Evolutionary conservation across 202 grass and related monocot genomes (phyloP), one percentile per base, ranked within the genome.

Genomic region (Eragrostis tef): DNA sequence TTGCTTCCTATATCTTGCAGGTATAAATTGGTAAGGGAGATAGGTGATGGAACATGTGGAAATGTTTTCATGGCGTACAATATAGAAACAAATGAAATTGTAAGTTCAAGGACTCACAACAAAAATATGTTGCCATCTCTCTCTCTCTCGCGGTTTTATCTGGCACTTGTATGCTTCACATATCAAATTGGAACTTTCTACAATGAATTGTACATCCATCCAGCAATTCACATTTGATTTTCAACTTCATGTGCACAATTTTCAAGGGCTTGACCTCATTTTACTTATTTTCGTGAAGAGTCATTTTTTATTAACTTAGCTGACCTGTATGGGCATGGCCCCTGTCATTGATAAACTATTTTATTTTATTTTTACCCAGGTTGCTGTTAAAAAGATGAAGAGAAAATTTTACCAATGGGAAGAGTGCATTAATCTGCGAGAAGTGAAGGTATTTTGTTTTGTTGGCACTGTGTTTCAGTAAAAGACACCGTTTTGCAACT

Each of bases 341-440:
- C 11, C 24, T 67, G 67, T 22, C 43, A 21, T 29, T 44, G 51
- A 60, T 31, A 22, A 49, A 42, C 20, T 8, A 27, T 67, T 58
- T 75, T 43, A 39, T 39, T 45, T 34, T 42, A 20, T 67, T 7
- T 81, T n/a, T 34, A 9, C 85, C 59, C 81, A 97, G 94, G 91
- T 97, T 87, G 94, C 94, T 78, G 87, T 97, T 85, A 97, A 97
- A 87, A 94, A 87, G 77, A 97, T 97, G 87, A 97, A 92, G 83
- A 92, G 94, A 85, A 94, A 97, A 49, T 97, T 97, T 62, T 88
- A 88, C 70, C 87, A 72, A 21, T 90, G 87, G 87, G 87, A 97
- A 77, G 94, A 97, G 56, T 91, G 91, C 31, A 80, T 89, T 47
- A 90, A 75, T 80, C 72, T 94, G 25, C 81, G 94, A 78, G 94